Evolutionary conservation across 1,284 basidiomycete species (phyloP), one percentile per base, ranked within the genome.

Genomic region (Leccinum discolor): DNA sequence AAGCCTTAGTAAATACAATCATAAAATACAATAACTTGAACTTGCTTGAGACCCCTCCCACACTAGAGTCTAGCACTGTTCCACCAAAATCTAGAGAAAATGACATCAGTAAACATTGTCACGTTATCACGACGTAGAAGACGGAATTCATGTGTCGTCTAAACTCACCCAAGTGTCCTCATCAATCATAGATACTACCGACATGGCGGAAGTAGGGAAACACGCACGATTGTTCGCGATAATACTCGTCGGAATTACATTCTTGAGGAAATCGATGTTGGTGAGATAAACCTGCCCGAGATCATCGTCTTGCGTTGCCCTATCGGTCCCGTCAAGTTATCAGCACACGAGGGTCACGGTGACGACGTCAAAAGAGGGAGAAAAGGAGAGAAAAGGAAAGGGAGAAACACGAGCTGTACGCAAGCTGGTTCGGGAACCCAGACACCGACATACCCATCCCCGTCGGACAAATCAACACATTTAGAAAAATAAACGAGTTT

Each of bases 251-350:
- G 94, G 94, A 29, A 99, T 88, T 57, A 97, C 96, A 71, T 96
- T 96, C 82, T 93, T 94, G 72, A 98, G 23, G 40, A 40, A 40
- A 40, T 40, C 14, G 40, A 89, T 78, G 71, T 95, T 95, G 23
- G 88, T 84, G 52, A 96, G 84, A 78, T 95, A 96, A 38, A 93
- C 79, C 71, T 95, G 90, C 2, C 97, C 97, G 63, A 99, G 86
- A 76, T 98, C 95, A 77, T 99, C 94, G 76, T 98, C 97, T 79
- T 98, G 93, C 5, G 94, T 94, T 23, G 96, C 94, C 57, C 94
- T 95, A 61, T 16, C 66, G 35, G 66, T 63, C 66, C 64, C 21
- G 42, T 21, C 2, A 10, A 8, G 8, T 26, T 50, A 5, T 4
- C 40, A 42, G 40, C 40, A 42, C 40, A 42, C 40, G 40, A 42